These are phyloP conservation scores for Filosporella fistucella DNA, from an alignment of 495 filamentous ascomycete species.

Conservation along the genomic window DNA sequence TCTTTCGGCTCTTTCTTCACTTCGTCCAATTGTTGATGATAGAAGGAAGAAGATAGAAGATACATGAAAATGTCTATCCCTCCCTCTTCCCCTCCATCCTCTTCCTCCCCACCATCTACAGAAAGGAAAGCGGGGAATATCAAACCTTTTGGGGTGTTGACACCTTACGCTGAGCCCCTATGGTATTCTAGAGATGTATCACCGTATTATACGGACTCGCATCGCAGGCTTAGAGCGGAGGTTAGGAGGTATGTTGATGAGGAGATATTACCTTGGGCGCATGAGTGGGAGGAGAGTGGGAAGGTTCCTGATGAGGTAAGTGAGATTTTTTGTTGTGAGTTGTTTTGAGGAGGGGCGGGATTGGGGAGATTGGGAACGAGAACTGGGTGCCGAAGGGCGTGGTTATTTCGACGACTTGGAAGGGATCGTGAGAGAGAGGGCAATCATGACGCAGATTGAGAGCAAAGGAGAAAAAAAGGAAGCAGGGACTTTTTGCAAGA, in stretches of 20 bases:
- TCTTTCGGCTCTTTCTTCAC: too few relatives aligned
- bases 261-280: slow-evolving; percentile 36
- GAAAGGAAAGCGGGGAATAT: too few relatives aligned
- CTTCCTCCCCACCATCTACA: neutral
- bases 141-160: slow-evolving; percentile 15
- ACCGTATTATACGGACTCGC: slow-evolving; percentile 44
- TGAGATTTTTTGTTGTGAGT: neutral
- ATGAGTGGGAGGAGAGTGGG: slow-evolving; percentile 45
- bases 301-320: slow-evolving; percentile 35
- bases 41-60: too few relatives aligned
- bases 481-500: too few relatives aligned
- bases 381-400: too few relatives aligned
- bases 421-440: too few relatives aligned
- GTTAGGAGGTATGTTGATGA: slow-evolving; percentile 43
- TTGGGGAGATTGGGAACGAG: too few relatives aligned
- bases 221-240: slow-evolving; percentile 38
- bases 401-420: too few relatives aligned
- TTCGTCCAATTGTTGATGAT: too few relatives aligned
- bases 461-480: too few relatives aligned
- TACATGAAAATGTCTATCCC: too few relatives aligned
- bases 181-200: slow-evolving; percentile 26
- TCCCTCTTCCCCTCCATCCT: neutral
- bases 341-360: slow-evolving; percentile 33
- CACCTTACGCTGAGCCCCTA: slow-evolving; percentile 21
- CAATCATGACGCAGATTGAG: too few relatives aligned